Evolutionary conservation across 495 filamentous ascomycete species (phyloP).

Genomic region (Trichoderma orchidacearum): DNA sequence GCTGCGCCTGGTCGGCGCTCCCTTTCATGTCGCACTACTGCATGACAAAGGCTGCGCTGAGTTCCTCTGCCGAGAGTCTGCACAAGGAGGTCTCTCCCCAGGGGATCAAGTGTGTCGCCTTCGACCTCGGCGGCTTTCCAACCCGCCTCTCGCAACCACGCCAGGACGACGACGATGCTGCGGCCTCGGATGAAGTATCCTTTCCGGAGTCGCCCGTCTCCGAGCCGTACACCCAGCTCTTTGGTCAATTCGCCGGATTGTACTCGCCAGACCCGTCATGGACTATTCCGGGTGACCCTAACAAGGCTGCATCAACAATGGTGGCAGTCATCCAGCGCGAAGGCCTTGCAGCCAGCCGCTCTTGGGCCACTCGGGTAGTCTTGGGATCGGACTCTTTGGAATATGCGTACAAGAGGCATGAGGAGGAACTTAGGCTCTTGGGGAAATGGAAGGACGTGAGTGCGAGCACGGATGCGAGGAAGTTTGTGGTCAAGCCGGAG

Average conservation of each 20-base stretch:
- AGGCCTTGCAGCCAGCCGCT: constrained; percentile 8
- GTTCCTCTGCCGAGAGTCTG: constrained; percentile 21
- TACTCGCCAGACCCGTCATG: constrained; percentile 6
- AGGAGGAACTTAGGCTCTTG: constrained; percentile 8
- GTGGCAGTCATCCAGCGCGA: constrained; percentile 17
- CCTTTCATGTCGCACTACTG: constrained; percentile 22
- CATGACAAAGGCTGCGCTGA: constrained; percentile 31
- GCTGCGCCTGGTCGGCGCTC: constrained; percentile 29
- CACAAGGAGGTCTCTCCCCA: constrained; percentile 9
- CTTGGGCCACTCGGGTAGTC: constrained; percentile 9
- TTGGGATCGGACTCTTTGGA: constrained; percentile 11
- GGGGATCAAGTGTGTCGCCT: constrained; percentile 9
- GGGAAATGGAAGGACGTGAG: constrained; percentile 10
- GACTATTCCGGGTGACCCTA: constrained; percentile 19
- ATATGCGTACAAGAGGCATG: constrained; percentile 7
- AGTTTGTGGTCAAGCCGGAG: background rate
- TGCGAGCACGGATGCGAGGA: constrained; percentile 7
- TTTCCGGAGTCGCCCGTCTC: background rate
- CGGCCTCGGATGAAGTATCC: background rate
- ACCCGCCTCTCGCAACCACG: constrained; percentile 13
- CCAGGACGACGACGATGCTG: background rate
- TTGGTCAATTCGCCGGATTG: constrained; percentile 7
- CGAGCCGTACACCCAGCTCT: constrained; percentile 4
- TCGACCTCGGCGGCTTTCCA: constrained; percentile 13
- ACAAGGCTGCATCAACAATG: constrained; percentile 16